Evolutionary conservation across 176 grass and related monocot genomes (phyloP).

Genomic region (Elymus sibiricus): DNA sequence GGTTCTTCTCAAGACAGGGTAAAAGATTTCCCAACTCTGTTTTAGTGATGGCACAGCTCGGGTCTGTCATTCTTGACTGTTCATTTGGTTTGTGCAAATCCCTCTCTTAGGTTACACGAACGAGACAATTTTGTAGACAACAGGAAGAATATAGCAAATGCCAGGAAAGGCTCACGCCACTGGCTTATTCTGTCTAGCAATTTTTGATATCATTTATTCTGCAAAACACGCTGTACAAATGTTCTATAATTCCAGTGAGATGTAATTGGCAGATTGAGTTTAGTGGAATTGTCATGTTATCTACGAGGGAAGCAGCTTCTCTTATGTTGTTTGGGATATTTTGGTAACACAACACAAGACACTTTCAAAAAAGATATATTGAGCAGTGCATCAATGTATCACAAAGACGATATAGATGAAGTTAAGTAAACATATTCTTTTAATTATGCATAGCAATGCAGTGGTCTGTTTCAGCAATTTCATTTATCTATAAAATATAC

Average conservation of each 20-base stretch:
- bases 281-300: not conserved
- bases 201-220: constrained; percentile 8
- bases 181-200: constrained; percentile 9
- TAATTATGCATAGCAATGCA: too few species aligned
- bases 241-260: not conserved
- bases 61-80: not conserved
- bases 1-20: not conserved
- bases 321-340: not conserved
- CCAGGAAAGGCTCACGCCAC: not conserved
- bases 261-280: not conserved
- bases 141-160: not conserved
- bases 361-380: not conserved
- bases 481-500: too few species aligned
- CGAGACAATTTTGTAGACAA: constrained; percentile 49
- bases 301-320: not conserved
- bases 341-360: not conserved
- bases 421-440: too few species aligned
- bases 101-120: constrained; percentile 11
- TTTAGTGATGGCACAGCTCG: not conserved
- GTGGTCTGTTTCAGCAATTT: too few species aligned
- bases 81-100: constrained; percentile 21
- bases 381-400: too few species aligned
- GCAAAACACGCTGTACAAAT: constrained; percentile 9
- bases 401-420: too few species aligned
- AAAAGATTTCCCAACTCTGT: not conserved